Evolutionary conservation across 306 rosid species (phyloP), one percentile per base, ranked within the genome.

Genomic region (Potentilla sterilis): DNA sequence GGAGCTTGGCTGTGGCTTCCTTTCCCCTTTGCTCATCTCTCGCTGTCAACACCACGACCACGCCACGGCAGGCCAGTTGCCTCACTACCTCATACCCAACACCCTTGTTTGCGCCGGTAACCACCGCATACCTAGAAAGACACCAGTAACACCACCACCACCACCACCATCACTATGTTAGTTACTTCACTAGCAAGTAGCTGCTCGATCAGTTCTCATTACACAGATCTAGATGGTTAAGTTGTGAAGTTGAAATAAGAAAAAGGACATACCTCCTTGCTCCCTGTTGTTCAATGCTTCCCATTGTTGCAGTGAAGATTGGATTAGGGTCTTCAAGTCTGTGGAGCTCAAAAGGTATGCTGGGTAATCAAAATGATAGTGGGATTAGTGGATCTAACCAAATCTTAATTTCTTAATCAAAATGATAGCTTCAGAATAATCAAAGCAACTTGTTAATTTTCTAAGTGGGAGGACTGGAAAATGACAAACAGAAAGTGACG

Each of bases 31-130:
- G 73, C 74, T 78, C 89, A 71, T 81, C 70, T 75, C 92, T 81
- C 37, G 89, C 92, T 12, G 92, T 88, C 34, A 88, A 70, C 11
- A 85, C 75, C 80, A 88, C 92, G 41, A n/a, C 49, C 15, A 88
- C 51, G 3, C 92, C 89, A 32, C 38, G 46, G 57, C 69, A 40
- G 2, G 85, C 84, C 24, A 88, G 82, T 70, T 88, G 92, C 72
- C 80, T 32, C 40, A 75, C 92, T 1, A 74, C 79, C 70, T 83
- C 92, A 18, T 77, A 69, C 6, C 92, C 92, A 3, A 88, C 81
- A 28, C 89, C 92, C 81, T 81, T 88, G 81, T 85, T 88, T 67
- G 85, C 86, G 7, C 92, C 92, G 0, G 89, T 85, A 12, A 88
- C 86, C 70, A 88, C 89, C 3, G 86, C 92, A 40, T 34, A 77